A percentile compares a stretch with the other conserved stretches of the same genome.
Evolutionary conservation across 2,329 filamentous ascomycete species (phyloP).

Genomic region (Xylogone sp.): DNA sequence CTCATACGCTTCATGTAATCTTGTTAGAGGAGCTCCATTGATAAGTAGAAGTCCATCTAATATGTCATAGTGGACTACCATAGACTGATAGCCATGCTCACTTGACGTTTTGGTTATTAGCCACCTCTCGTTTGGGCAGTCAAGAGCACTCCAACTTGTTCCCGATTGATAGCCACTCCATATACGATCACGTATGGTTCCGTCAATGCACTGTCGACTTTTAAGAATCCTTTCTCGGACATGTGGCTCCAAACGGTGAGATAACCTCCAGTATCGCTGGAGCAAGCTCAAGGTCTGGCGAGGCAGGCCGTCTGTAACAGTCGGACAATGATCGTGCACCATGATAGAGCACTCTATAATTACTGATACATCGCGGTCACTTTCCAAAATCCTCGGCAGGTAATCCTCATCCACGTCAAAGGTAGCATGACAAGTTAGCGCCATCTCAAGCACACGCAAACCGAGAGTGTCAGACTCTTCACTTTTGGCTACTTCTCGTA

Average conservation of each 20-base stretch:
- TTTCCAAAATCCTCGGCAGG: conserved; percentile 25
- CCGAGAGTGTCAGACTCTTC: conserved; percentile 29
- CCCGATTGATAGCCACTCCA: conserved; percentile 26
- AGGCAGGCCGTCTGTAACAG: conserved; percentile 37
- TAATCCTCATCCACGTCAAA: conserved; percentile 38
- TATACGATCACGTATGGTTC: conserved; percentile 16
- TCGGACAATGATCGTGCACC: conserved; percentile 31
- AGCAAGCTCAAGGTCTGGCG: conserved; percentile 23
- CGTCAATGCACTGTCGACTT: conserved; percentile 18
- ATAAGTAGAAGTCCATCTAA: conserved; percentile 49
- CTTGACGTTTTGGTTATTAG: conserved; percentile 18
- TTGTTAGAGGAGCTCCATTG: conserved; percentile 43
- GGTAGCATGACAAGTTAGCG: conserved; percentile 38
- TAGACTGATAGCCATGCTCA: conserved; percentile 1
- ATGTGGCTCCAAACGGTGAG: conserved; percentile 14
- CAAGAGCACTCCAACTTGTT: conserved; percentile 19
- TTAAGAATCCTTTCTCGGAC: conserved; percentile 14
- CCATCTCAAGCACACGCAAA: conserved; percentile 33
- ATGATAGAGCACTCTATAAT: conserved; percentile 34
- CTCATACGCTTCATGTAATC: conserved; percentile 43
- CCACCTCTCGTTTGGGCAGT: conserved; percentile 30
- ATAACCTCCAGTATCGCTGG: conserved; percentile 4
- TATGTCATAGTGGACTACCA: conserved; percentile 43
- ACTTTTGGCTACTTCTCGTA: conserved; percentile 12
- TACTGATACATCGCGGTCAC: conserved; percentile 23